phyloP scores from a whole-genome alignment of 345 rosid species.

The Kernera saxatilis region DNA sequence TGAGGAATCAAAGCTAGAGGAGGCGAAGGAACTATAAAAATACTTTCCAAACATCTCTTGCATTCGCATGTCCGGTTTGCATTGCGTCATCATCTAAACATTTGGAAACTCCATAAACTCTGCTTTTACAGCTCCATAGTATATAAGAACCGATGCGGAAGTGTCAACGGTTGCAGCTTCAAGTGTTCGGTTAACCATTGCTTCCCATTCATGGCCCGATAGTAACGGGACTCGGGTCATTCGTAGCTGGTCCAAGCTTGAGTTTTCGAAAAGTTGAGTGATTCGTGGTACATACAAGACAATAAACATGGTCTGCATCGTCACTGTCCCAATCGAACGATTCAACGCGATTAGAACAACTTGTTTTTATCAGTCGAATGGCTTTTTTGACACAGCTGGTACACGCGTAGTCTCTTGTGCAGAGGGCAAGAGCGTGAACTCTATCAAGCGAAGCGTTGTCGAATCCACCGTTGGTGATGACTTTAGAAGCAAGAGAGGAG shows the following conservation, averaged over 20 bases:
- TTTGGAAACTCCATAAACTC: neutral
- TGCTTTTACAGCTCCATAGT: neutral
- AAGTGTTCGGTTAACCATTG: neutral
- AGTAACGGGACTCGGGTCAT: neutral
- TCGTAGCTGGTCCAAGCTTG: neutral
- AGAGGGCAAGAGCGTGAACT: neutral
- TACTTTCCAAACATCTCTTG: neutral
- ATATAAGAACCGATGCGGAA: neutral
- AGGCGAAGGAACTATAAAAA: neutral
- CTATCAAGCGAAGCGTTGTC: neutral
- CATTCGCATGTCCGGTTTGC: neutral
- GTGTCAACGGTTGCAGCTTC: neutral
- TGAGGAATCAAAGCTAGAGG: neutral
- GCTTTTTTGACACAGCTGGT: neutral
- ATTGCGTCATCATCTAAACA: slow-evolving; percentile 1
- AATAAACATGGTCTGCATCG: neutral
- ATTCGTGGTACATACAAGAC: slow-evolving; percentile 4
- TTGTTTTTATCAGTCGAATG: neutral
- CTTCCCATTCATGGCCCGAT: neutral
- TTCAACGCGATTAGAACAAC: neutral
- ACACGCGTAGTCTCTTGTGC: neutral
- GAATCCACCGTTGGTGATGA: neutral
- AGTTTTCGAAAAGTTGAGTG: neutral
- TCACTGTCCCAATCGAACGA: neutral
- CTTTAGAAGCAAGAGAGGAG: neutral